Evolutionary conservation across 257 asterid species (phyloP), one percentile per base, ranked within the genome.

Genomic region (Solanum megistacrolobum): DNA sequence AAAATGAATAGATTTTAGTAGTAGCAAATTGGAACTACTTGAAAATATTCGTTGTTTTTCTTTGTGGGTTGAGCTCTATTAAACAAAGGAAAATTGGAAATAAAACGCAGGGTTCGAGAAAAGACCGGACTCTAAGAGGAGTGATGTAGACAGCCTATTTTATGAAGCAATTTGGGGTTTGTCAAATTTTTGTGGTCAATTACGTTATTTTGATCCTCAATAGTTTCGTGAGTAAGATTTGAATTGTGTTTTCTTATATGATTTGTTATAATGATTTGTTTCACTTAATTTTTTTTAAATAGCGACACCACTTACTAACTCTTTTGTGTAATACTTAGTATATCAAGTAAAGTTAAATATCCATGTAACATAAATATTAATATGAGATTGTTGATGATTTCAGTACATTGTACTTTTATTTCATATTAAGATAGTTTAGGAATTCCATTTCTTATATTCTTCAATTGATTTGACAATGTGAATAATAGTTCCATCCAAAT

Each of bases 91-190:
- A 66, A 25, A 5, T 29, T 18, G 0, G 6, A 69, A 14, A 13
- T 6, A 13, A 69, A 69, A 7, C 23, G 21, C 3, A 69, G 23
- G 73, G 23, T 69, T 0, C 3, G 4, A 14, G 1, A 23, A 12
- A 25, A 16, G 34, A 9, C 1, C 11, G 1, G 0, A 29, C 11
- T n/a, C 11, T 1, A 12, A 10, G 11, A 34, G 6, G 36, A 0
- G 3, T 12, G 21, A 69, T 69, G 1, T 69, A 29, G 23, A 13
- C 5, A 29, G 14, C 3, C 38, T 69, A 29, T 69, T 69, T 34
- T 29, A 12, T 29, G 16, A 4, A 71, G 9, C 2, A 16, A 8
- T 71, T 31, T 71, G 13, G 12, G 7, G 3, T 31, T 69, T 31
- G 9, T 31, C 78, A 31, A 32, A 3, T 71, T 14, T 32, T 31